Percentiles rank a stretch among this genome's conserved stretches.
Conservation (phyloP, 2,329 filamentous ascomycete species). For the Aspergillus oerlinghausenensis region DNA sequence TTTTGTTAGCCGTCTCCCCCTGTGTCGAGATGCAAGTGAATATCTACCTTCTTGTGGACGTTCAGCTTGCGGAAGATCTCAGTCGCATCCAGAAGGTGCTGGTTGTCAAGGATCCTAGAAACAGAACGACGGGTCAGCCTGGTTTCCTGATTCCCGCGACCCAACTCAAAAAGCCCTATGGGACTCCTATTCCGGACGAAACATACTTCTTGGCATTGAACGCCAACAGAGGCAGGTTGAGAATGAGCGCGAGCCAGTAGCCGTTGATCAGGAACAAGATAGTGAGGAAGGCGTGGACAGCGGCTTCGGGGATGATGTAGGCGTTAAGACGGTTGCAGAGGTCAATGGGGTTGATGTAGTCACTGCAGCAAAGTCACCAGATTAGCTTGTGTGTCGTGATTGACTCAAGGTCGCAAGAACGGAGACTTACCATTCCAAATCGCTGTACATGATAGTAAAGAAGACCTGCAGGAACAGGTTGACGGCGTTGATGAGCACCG, state of each 20-base stretch:
- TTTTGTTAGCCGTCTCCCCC: constrained; percentile 7
- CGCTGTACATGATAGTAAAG: constrained; percentile 99
- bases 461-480: constrained; percentile 99
- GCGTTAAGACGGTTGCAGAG: constrained; percentile 99
- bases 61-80: constrained; percentile 99
- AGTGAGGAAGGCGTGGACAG: constrained; percentile 92
- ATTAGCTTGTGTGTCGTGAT: constrained; percentile 24
- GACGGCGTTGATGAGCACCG: constrained; percentile 99
- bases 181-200: not conserved
- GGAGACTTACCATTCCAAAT: constrained; percentile 88
- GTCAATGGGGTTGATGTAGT: constrained; percentile 99
- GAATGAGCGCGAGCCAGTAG: constrained; percentile 89
- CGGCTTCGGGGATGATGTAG: constrained; percentile 98
- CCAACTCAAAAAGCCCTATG: not conserved
- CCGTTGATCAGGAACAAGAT: constrained; percentile 97
- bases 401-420: constrained; percentile 5
- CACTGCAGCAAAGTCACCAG: constrained; percentile 51
- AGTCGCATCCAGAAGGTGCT: constrained; percentile 92
- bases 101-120: constrained; percentile 87
- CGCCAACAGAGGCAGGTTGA: constrained; percentile 85
- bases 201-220: constrained; percentile 98
- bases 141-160: not conserved
- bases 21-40: constrained; percentile 6
- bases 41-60: constrained; percentile 88
- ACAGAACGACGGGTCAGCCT: constrained; percentile 19